Base-by-base conservation (phyloP, 148 eudicot genomes). In the Salicornia ramosissima region DNA sequence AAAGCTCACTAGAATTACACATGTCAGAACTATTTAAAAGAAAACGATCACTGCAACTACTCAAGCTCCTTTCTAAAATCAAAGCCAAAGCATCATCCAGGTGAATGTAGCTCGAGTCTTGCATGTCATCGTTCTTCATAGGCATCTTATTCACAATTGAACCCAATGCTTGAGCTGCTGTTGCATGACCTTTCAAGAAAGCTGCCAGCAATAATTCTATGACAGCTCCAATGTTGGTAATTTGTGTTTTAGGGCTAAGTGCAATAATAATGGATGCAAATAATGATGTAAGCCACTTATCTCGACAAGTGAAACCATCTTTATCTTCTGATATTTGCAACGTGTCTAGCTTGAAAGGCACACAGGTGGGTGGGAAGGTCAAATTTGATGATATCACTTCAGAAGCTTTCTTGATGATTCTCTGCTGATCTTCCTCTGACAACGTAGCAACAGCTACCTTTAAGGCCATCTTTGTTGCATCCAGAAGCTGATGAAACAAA, bases 81-180 rank as follows among this genome's bases (percentile, higher is more conserved):
- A 88, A 72, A 19, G 86, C 89, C 77, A 90, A 39, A 61, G 75
- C 82, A 70, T 84, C 89, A 65, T 90, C 93, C 75, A 93, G 77
- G 75, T 70, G 68, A 64, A 74, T 71, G 53, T 52, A 66, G 57
- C 65, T 63, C 33, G 85, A 75, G 52, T 53, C 73, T 56, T 79
- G 80, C 65, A 49, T 31, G 65, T 63, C 75, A 39, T 16, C 57
- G 63, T 46, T 80, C 61, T 80, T 79, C 51, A 71, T 67, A 76
- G 91, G 83, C 68, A 88, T 79, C 63, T 94, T 94, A 77, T 94
- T 94, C 49, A 88, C 79, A 68, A 94, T 79, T 62, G 98, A 94
- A 75, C 96, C 97, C 79, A 94, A 79, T 52, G 97, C 98, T 82
- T 94, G 96, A 83, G 98, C 91, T 66, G 98, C 83, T 68, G 91